Evolutionary conservation across 768 basidiomycete genomes (phyloP), one percentile per base, ranked within the genome.

Genomic region (Royoungia palumana): DNA sequence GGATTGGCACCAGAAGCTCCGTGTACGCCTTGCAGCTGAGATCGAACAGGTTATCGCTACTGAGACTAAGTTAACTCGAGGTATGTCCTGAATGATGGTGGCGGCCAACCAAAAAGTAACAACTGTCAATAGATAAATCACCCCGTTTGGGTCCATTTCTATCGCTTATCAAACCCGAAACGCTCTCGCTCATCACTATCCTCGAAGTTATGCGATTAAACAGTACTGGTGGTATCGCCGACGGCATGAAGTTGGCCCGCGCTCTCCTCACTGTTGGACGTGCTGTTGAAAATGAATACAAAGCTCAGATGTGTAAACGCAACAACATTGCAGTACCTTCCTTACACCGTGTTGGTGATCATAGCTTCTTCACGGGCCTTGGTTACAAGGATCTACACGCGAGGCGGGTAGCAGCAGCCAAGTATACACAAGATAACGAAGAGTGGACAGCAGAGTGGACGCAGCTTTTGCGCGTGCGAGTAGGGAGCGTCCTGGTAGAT

Each of bases 281-380:
- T 50, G 88, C 87, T 0, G 81, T 97, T 30, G 95, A 98, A 71
- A 77, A 81, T 42, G 94, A 98, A 72, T 89, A 94, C 73, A 88
- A 94, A 65, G 83, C 89, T 3, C 77, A 88, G 62, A 82, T 91
- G 61, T 85, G 84, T 70, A 81, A 77, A 59, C 75, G 74, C 58
- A 76, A 82, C 63, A 73, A 80, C 34, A 82, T 89, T 24, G 69
- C 72, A 2, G 37, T 83, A 6, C 77, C 80, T 0, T 51, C 63
- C 0, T 45, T 67, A 41, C 51, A 52, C 16, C 65, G 68, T 4
- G 53, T 57, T 6, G 57, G 58, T 20, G 24, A 68, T 58, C 58
- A 67, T 14, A 74, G 75, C 35, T 79, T 74, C 56, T 89, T 87
- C 65, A 75, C 79, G 1, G 71, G 72, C 6, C 62, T 77, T 47